These are phyloP conservation scores for Kondoa malvinella DNA, from an alignment of 768 basidiomycete genomes.

Conservation along the genomic window DNA sequence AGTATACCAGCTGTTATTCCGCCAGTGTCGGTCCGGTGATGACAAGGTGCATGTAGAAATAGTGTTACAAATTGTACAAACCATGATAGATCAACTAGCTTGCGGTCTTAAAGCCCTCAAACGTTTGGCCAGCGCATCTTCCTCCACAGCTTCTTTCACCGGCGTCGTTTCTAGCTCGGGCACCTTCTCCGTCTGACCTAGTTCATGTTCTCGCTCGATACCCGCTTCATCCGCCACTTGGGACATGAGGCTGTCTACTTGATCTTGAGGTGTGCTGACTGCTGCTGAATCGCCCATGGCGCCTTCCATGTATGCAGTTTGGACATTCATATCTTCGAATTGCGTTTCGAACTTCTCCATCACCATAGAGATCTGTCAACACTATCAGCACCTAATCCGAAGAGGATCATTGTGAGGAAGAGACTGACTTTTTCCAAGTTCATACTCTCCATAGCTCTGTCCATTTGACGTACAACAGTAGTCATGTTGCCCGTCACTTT, in stretches of 20 bases:
- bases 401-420: neutral
- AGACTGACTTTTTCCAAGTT: constrained; percentile 73
- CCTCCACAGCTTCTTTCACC: constrained; percentile 43
- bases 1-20: constrained; percentile 11
- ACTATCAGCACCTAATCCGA: neutral
- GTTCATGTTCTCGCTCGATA: constrained; percentile 81
- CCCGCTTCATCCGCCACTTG: constrained; percentile 95
- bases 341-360: constrained; percentile 99
- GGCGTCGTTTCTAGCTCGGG: constrained; percentile 39
- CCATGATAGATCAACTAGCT: constrained; percentile 1
- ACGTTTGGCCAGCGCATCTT: constrained; percentile 69
- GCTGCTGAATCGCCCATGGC: constrained; percentile 88
- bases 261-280: constrained; percentile 85
- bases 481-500: constrained; percentile 91
- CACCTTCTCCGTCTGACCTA: constrained; percentile 41
- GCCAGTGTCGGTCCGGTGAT: constrained; percentile 11
- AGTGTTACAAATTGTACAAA: neutral
- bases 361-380: constrained; percentile 69
- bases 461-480: constrained; percentile 91
- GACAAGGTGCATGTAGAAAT: neutral
- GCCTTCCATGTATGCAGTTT: constrained; percentile 95
- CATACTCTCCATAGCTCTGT: constrained; percentile 98
- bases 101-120: constrained; percentile 65
- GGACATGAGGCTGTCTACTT: constrained; percentile 76
- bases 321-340: constrained; percentile 91